These are phyloP conservation scores for Backusella australiensis DNA, from an alignment of 192 early-diverging fungal genomes.

Conservation along the genomic window DNA sequence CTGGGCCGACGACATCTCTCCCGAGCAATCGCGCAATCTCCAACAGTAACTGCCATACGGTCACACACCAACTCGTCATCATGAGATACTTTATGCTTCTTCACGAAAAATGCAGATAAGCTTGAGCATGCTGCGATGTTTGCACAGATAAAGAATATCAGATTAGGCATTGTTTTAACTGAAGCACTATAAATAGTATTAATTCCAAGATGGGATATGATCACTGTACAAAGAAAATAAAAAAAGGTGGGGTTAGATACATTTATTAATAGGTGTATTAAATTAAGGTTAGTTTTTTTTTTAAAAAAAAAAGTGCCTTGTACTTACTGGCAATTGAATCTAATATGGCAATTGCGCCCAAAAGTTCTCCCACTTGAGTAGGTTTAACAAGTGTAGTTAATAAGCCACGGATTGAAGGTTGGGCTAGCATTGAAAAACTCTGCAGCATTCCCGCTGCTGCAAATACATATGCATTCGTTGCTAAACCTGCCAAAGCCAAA, in stretches of 20 bases:
- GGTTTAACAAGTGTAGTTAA: slow-evolving; percentile 44
- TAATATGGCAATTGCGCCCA: slow-evolving; percentile 49
- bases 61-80: not conserved
- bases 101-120: slow-evolving; percentile 40
- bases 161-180: slow-evolving; percentile 35
- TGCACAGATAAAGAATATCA: slow-evolving; percentile 44
- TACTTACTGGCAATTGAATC: slow-evolving; percentile 41
- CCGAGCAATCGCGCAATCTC: not conserved
- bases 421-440: slow-evolving; percentile 31
- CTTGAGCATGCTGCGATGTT: slow-evolving; percentile 22
- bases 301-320: not conserved
- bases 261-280: not conserved
- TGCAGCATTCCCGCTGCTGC: slow-evolving; percentile 25
- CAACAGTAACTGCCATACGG: not conserved
- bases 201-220: slow-evolving; percentile 41
- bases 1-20: not conserved
- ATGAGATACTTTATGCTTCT: not conserved
- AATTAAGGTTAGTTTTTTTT: not conserved
- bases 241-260: not conserved
- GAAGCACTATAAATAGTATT: slow-evolving; percentile 46
- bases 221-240: slow-evolving; percentile 10
- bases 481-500: slow-evolving; percentile 33
- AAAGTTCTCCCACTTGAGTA: slow-evolving; percentile 43
- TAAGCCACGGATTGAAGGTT: slow-evolving; percentile 40
- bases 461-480: slow-evolving; percentile 19